A percentile compares a stretch with the other conserved stretches of the same genome.
phyloP scores from a whole-genome alignment of 257 asterid species.

The Rubia yunnanensis region DNA sequence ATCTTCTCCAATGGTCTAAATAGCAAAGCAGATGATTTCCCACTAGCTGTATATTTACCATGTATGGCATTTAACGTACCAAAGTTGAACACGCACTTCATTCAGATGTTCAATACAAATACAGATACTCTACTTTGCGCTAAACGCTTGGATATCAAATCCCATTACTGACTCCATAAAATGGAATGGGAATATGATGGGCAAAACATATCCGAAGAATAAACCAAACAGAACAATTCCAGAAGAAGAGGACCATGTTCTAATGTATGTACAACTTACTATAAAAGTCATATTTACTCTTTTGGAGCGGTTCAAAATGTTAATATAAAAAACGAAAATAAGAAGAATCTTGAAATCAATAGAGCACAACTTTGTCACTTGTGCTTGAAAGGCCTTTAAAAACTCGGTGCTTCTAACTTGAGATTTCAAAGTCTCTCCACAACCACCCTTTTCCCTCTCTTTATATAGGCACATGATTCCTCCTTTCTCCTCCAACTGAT shows the following conservation, averaged over 20 bases:
- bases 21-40: background rate
- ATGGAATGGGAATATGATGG: background rate
- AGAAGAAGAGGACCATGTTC: slow-evolving; percentile 9
- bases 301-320: too few relatives aligned
- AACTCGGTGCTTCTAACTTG: slow-evolving; percentile 18
- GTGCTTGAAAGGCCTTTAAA: slow-evolving; percentile 18
- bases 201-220: background rate
- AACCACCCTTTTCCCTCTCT: background rate
- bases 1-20: background rate
- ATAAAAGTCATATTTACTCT: too few relatives aligned
- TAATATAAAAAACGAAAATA: too few relatives aligned
- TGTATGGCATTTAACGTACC: background rate
- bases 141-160: background rate
- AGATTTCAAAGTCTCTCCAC: slow-evolving; percentile 13
- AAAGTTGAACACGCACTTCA: background rate
- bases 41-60: background rate
- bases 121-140: background rate
- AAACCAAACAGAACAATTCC: slow-evolving; percentile 14
- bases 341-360: background rate
- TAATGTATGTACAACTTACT: too few relatives aligned
- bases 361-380: background rate
- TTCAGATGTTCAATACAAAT: background rate
- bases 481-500: background rate
- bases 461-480: background rate
- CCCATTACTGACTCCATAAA: background rate